Evolutionary conservation across 2,329 filamentous ascomycete genomes (phyloP), one percentile per base, ranked within the genome.

Genomic region (Rhynchosporium agropyri): DNA sequence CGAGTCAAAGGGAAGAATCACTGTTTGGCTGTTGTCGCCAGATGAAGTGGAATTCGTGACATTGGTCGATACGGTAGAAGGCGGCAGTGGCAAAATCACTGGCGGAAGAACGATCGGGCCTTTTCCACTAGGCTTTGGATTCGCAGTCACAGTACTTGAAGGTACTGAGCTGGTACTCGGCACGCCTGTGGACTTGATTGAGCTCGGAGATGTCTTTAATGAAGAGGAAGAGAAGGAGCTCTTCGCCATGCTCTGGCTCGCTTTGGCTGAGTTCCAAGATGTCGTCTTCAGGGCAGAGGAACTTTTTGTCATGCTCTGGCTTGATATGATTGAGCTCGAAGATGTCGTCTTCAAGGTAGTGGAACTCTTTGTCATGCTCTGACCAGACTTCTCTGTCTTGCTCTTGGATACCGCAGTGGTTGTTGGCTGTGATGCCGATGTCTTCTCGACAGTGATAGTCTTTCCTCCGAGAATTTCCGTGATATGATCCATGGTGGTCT

Each of bases 361-460:
- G 33, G 36, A 4, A 5, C 31, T 53, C 50, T 53, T 40, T 12
- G 9, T 36, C 33, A 36, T 36, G 33, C 33, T 10, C 33, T 5
- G 5, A 36, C 33, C 9, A 36, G 33, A 36, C 33, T 36, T 36
- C 33, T 36, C 33, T 36, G 33, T 6, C 33, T 36, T 10, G 6
- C 5, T 36, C 33, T 36, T 36, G 33, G 33, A 36, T 36, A 36
- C 9, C 33, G 33, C 5, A 36, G 33, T 49, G 46, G 46, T 10
- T 31, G 46, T 49, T 13, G 28, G 46, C 26, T 49, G 26, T 13
- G 26, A 26, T 13, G 26, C 28, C 29, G 9, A 9, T 26, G 46
- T 49, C 26, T 31, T 53, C n/a, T 26, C 33, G 15, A 53, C 50
- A 26, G 33, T 53, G n/a, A 53, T 8, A 12, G 50, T 53, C 33